phyloP scores from a whole-genome alignment of 192 early-diverging fungal species.

The Rhizophagus clarus region DNA sequence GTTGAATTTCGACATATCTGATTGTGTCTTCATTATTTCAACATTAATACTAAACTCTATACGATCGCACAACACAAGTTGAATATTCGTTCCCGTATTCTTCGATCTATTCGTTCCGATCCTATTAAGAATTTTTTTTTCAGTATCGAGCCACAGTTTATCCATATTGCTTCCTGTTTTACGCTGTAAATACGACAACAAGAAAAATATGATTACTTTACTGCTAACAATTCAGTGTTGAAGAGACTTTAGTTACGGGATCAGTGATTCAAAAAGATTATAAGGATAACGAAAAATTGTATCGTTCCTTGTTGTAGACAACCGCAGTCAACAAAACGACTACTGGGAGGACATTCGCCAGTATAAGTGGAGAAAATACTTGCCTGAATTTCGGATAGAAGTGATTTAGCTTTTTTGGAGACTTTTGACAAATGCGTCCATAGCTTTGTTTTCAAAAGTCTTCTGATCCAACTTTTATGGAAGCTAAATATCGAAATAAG shows the following conservation, averaged over 20 bases:
- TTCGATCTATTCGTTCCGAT: no score
- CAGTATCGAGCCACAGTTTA: not conserved
- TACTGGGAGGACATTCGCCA: not conserved
- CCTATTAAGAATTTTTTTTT: conserved; percentile 6
- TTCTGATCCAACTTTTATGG: no score
- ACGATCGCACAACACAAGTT: not conserved
- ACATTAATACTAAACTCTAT: not conserved
- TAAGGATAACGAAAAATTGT: conserved; percentile 9
- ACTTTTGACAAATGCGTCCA: no score
- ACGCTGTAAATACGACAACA: no score
- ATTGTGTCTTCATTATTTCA: not conserved
- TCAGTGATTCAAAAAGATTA: conserved; percentile 15
- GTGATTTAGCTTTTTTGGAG: conserved; percentile 10
- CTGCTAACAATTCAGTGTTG: no score
- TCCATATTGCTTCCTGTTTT: conserved; percentile 4
- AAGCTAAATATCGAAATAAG: no score
- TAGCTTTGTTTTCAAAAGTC: no score
- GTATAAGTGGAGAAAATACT: not conserved
- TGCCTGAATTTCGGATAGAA: conserved; percentile 14
- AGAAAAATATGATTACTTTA: no score
- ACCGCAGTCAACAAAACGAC: conserved; percentile 4
- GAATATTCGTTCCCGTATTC: no score
- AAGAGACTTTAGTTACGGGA: no score
- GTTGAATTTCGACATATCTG: conserved; percentile 18
- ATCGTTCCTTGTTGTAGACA: conserved; percentile 18